Base-by-base conservation (phyloP, 2,329 filamentous ascomycete species). In the Leptosphaerulina australis region DNA sequence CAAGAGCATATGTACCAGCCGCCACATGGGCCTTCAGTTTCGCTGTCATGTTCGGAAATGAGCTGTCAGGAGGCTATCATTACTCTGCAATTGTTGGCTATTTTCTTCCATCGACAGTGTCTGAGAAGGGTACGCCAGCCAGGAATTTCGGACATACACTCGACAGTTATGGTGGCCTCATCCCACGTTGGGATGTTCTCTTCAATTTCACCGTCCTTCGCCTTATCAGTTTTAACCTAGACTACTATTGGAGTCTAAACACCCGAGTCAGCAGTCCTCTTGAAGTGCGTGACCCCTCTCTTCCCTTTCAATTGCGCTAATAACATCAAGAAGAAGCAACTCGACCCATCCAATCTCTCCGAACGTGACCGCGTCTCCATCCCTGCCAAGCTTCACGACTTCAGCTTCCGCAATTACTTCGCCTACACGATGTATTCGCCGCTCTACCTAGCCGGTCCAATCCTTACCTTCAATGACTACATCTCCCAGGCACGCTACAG, bases 381-480 rank as follows among this genome's bases (percentile, higher is more conserved):
- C 30, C 86, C 94, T 0, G 91, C 92, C 3, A 81, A 84, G 36
- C 72, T 82, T 0, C 72, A 76, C 21, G 88, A 95, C 67, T 99
- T 85, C 68, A 84, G 77, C 18, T 91, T 94, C 74, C 85, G 87
- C 58, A 96, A 95, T 74, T 97, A 96, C 72, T 70, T 97, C 35
- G 91, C 89, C 34, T 99, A 97, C 71, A 79, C 86, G 29, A 83
- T 97, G 50, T 99, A 99, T 69, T 91, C 91, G 2, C 94, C 94
- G 0, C 82, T 99, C 1, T 99, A 97, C 73, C 82, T 99, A 24
- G 84, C 92, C 0, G 94, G 94, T 0, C 94, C 94, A 0, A 96
- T 99, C 65, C 72, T 99, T 54, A 97, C 92, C 10, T 99, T 97
- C 79, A 99, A 99, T 74, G 95, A 99, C 77, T 99, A 94, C 78